Evolutionary conservation across 73 alveolate genomes (phyloP), one percentile per base, ranked within the genome.

Genomic region (Paramecium octaurelia): DNA sequence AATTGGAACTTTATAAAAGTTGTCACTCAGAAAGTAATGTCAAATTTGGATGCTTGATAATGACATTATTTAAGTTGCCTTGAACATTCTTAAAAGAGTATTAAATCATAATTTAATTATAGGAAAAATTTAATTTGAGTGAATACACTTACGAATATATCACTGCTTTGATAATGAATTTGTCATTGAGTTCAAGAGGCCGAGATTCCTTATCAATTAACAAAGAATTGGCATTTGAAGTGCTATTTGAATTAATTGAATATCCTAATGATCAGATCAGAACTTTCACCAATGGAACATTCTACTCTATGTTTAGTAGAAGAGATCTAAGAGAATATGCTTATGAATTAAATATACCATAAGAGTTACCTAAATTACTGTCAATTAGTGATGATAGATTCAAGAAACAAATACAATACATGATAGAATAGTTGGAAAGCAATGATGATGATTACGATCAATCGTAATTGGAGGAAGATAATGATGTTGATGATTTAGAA

Each of bases 111-210:
- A 12, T 34, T 36, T 9, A 34, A 75, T 3, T 14, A 1, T 75
- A 96, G 75, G 98, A 98, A 88, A 95, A 96, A 11, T 97, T 93
- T 34, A 54, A 97, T n/a, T 94, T 98, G 38, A 93, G 99, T 80
- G 99, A 97, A 92, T 98, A 98, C 92, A 93, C 99, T n/a, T 93
- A 95, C 11, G 99, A 98, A 92, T 98, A 98, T 95, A 98, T 99
- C 1, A 95, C 99, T 29, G 99, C 99, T 64, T 93, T 98, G 86
- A 96, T 98, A 27, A 98, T 98, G 99, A 98, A 98, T 93, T 94
- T 98, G 27, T 95, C 99, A 48, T 77, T 98, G 44, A 95, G 99
- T 93, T 94, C 98, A 59, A 98, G 98, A 35, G 99, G 99, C 6
- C 94, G 98, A 92, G 98, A 97, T 76, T 97, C 97, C 75, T 96